Percentiles rank a stretch among this genome's conserved stretches.
Evolutionary conservation across 2,329 filamentous ascomycete genomes (phyloP).

Genomic region (Diaporthe vaccinii): DNA sequence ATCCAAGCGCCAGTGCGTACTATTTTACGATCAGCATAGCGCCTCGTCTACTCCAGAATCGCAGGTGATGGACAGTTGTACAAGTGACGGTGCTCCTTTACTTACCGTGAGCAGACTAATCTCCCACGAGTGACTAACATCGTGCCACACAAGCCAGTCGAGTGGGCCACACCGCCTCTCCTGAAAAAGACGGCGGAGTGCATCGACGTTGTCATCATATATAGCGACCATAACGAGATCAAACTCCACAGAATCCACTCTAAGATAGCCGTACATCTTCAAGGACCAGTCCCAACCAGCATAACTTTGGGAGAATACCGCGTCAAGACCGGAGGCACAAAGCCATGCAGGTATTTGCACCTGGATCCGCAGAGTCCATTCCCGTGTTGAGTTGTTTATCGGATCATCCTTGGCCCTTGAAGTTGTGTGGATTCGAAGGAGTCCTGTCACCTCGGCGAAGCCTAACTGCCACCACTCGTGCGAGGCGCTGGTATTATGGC

Average conservation of each 20-base stretch:
- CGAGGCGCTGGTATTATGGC: background rate
- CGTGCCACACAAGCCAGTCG: background rate
- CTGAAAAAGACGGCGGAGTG: background rate
- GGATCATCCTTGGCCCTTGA: background rate
- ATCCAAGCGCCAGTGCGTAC: fast-evolving
- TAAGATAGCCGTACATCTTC: fast-evolving
- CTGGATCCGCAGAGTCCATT: background rate
- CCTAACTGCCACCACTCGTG: background rate
- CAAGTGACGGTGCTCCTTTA: background rate
- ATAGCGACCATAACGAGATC: fast-evolving
- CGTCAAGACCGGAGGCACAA: background rate
- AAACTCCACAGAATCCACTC: fast-evolving
- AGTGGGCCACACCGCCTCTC: background rate
- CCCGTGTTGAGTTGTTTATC: background rate
- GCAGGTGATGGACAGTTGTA: background rate
- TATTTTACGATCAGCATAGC: background rate
- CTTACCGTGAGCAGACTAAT: background rate
- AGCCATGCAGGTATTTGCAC: background rate
- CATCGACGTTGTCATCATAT: background rate
- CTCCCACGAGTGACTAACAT: background rate
- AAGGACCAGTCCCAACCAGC: background rate
- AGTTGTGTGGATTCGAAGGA: background rate
- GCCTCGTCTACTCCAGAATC: background rate
- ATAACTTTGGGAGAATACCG: background rate
- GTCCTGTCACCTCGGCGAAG: background rate